Base-by-base conservation (phyloP, 768 basidiomycete species). In the Lyophyllum atratum region DNA sequence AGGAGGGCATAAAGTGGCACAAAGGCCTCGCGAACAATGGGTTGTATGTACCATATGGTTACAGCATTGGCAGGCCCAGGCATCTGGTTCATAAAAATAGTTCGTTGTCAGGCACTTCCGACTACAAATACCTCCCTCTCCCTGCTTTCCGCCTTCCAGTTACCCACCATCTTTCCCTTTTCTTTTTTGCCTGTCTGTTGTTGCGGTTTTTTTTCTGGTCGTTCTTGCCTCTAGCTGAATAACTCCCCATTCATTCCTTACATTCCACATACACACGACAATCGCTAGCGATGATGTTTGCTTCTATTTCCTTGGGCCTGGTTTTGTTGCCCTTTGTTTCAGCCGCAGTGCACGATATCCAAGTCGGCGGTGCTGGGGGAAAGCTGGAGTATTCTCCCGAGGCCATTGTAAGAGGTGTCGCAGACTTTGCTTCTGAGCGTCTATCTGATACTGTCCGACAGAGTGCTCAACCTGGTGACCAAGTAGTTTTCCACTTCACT, bases 401-500 rank as follows among this genome's bases (percentile, higher is more conserved):
- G 57, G 78, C 80, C n/a, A 77, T 85, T 57, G 84, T 85, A 63
- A 48, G 80, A 67, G 49, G 9, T 52, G 44, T 43, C 24, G 55
- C 28, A 29, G 44, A 53, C 22, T 43, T 28, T 19, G 33, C n/a
- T 14, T 52, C 14, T 17, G 15, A 43, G 48, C 42, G 14, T 39
- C 17, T 57, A n/a, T 43, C 11, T 52, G 26, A 8, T 31, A 53
- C 15, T 24, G 44, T 43, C 39, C 33, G 63, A 19, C 62, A 83
- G 82, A 66, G 66, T 55, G 84, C 83, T 19, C 63, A 72, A 40
- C 65, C 72, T 54, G 84, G 84, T 50, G 85, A 87, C 68, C 80
- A 82, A 68, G 83, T 87, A 47, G 75, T 82, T 56, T 87, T 85
- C 74, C 79, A 80, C 58, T 87, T 85, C 73, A 71, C 80, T 56